Conservation (phyloP, 345 rosid species). For the Eutrema yunnanense region DNA sequence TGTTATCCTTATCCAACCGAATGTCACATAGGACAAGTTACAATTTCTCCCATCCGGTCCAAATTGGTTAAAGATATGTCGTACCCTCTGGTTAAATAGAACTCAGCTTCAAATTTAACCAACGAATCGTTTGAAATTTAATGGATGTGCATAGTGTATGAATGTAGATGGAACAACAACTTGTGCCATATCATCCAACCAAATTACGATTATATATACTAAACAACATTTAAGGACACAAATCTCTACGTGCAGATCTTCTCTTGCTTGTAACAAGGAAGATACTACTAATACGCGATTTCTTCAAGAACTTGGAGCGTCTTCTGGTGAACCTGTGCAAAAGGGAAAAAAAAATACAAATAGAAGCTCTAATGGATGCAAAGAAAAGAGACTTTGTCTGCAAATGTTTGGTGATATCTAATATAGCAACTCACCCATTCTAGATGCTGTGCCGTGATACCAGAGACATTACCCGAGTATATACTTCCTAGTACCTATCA, state of each 20-base stretch:
- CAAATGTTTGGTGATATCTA: not conserved
- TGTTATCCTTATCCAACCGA: not conserved
- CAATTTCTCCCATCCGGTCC: not conserved
- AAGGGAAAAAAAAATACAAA: not conserved
- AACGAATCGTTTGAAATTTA: not conserved
- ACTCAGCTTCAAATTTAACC: not conserved
- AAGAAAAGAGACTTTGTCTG: not conserved
- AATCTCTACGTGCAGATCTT: not conserved
- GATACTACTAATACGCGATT: constrained; percentile 53
- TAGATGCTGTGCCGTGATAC: constrained; percentile 89
- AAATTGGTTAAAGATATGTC: not conserved
- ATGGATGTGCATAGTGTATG: not conserved
- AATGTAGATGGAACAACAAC: not conserved
- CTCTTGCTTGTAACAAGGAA: not conserved
- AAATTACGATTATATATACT: constrained; percentile 7
- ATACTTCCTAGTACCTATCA: constrained; percentile 83
- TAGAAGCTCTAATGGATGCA: not conserved
- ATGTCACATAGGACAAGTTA: not conserved
- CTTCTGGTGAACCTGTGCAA: constrained; percentile 73
- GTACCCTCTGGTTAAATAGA: not conserved
- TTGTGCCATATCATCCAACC: not conserved
- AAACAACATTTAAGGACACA: not conserved
- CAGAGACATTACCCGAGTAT: constrained; percentile 70
- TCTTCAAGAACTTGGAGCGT: constrained; percentile 82
- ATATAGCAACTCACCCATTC: constrained; percentile 64